Evolutionary conservation across 768 basidiomycete genomes (phyloP).

Genomic region (Serendipita vermifera): DNA sequence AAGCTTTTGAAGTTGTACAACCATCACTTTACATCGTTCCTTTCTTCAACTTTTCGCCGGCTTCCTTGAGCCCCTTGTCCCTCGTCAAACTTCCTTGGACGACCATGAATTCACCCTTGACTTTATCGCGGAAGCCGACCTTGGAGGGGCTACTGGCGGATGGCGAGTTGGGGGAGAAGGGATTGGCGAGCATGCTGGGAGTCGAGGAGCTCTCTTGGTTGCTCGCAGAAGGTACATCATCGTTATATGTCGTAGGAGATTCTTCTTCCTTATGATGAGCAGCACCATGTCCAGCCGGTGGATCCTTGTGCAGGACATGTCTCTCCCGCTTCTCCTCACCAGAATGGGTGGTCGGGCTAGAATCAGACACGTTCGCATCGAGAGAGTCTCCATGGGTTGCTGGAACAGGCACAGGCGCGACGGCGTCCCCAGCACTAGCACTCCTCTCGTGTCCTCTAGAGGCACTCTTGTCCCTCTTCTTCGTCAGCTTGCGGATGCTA

Average conservation of each 20-base stretch:
- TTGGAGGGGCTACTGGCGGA: not conserved
- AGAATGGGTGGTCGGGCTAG: no score
- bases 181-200: not conserved
- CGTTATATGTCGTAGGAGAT: not conserved
- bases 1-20: no score
- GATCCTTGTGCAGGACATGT: constrained; percentile 1
- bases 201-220: not conserved
- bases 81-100: not conserved
- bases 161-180: not conserved
- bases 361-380: no score
- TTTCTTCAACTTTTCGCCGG: constrained; percentile 7
- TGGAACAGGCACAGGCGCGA: not conserved
- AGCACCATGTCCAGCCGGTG: not conserved
- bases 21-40: not conserved
- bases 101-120: constrained; percentile 8
- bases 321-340: not conserved
- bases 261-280: not conserved
- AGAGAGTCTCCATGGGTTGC: no score
- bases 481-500: constrained; percentile 8
- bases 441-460: not conserved
- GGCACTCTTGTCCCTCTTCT: not conserved
- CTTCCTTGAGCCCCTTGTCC: constrained; percentile 2
- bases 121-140: not conserved
- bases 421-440: not conserved
- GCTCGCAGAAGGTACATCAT: no score